Percentiles rank a stretch among this genome's conserved stretches.
Conservation (phyloP, 805 yeast genomes). For the Candida pini region DNA sequence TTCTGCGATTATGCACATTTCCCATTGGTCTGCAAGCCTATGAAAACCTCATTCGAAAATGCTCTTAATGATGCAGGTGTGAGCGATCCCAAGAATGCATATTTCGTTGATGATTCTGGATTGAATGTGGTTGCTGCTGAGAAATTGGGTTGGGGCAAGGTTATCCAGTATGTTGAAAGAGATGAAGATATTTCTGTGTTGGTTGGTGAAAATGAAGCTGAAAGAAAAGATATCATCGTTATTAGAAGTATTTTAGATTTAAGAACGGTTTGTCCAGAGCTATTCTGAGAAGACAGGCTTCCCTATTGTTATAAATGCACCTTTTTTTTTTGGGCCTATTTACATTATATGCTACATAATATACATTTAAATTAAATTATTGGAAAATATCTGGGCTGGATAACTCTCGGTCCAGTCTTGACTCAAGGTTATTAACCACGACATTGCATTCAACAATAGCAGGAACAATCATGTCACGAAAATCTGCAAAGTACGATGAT, state of each 20-base stretch:
- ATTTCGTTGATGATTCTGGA: conserved; percentile 85
- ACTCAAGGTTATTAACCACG: conserved; percentile 10
- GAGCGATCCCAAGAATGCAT: conserved; percentile 41
- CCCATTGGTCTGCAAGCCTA: conserved; percentile 86
- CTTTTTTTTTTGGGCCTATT: neutral
- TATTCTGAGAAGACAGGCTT: conserved; percentile 34
- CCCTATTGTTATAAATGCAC: neutral
- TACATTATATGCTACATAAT: too few species aligned
- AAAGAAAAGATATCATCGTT: conserved; percentile 39
- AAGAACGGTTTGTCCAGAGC: conserved; percentile 44
- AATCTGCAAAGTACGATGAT: conserved; percentile 13
- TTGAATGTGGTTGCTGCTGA: conserved; percentile 72
- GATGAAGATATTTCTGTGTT: conserved; percentile 44
- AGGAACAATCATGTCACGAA: conserved; percentile 13
- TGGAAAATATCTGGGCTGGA: conserved; percentile 11
- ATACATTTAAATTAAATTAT: too few species aligned
- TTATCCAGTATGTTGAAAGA: conserved; percentile 71
- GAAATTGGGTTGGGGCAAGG: conserved; percentile 63
- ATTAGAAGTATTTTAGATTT: conserved; percentile 55
- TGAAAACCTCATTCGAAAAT: conserved; percentile 56
- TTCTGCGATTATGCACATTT: conserved; percentile 78
- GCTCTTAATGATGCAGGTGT: conserved; percentile 65
- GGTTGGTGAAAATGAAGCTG: conserved; percentile 29
- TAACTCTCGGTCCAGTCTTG: conserved; percentile 16
- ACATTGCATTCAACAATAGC: conserved; percentile 17